Evolutionary conservation across 176 grass and related monocot genomes (phyloP).

Genomic region (Elymus sibiricus): DNA sequence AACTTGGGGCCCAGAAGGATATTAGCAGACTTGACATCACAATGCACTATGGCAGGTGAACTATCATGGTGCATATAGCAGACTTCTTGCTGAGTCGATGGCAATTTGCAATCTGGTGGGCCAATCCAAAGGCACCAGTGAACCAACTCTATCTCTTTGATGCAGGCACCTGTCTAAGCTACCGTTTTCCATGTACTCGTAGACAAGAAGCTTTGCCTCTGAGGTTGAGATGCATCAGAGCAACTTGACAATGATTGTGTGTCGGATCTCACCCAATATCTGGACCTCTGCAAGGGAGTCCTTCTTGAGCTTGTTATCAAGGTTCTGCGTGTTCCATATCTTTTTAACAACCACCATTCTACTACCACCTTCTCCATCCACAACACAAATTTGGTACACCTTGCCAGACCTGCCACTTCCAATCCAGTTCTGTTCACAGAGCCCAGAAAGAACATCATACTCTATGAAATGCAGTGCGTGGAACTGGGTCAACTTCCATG

Average conservation of each 20-base stretch:
- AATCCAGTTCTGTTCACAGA: slow-evolving; percentile 51
- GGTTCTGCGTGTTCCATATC: slow-evolving; percentile 46
- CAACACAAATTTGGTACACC: slow-evolving; percentile 42
- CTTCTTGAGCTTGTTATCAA: slow-evolving; percentile 36
- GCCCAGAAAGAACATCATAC: slow-evolving; percentile 17
- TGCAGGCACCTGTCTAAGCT: slow-evolving; percentile 62
- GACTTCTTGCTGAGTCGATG: slow-evolving; percentile 45
- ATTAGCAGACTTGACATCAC: slow-evolving; percentile 80
- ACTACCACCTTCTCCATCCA: not conserved
- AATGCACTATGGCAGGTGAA: slow-evolving; percentile 47
- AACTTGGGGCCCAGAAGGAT: slow-evolving; percentile 57
- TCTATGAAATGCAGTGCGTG: slow-evolving; percentile 40
- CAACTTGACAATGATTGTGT: slow-evolving; percentile 63
- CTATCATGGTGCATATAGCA: slow-evolving; percentile 77
- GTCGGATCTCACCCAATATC: slow-evolving; percentile 49
- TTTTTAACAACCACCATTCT: slow-evolving; percentile 58
- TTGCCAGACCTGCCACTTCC: slow-evolving; percentile 63
- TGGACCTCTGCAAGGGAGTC: slow-evolving; percentile 57
- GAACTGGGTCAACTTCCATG: slow-evolving; percentile 60
- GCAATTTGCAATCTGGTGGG: slow-evolving; percentile 51
- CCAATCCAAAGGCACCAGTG: slow-evolving; percentile 41
- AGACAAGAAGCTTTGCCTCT: slow-evolving; percentile 59
- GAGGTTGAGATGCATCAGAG: slow-evolving; percentile 48
- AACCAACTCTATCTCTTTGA: slow-evolving; percentile 12
- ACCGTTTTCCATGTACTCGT: slow-evolving; percentile 68